phyloP scores from a whole-genome alignment of 2,329 filamentous ascomycete species.

The Aspergillus quadrilineatus region DNA sequence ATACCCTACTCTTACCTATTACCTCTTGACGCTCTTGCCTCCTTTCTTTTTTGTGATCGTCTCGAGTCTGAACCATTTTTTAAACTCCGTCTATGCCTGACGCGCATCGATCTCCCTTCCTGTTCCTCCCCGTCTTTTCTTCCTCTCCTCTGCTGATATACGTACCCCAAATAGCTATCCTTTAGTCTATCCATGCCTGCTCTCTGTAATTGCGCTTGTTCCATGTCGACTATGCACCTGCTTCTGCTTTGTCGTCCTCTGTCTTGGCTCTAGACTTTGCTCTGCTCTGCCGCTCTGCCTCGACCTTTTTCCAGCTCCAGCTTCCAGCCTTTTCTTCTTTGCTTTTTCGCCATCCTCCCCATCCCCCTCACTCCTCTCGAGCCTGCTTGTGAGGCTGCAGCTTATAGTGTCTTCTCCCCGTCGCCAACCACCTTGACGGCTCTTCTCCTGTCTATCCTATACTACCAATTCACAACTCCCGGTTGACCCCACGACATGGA shows the following conservation, averaged over 20 bases:
- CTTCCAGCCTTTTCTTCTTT: slow-evolving; percentile 12
- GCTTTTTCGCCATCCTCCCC: slow-evolving; percentile 12
- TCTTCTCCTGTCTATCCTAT: background rate
- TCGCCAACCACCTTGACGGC: slow-evolving; percentile 28
- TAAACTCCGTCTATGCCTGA: slow-evolving; percentile 27
- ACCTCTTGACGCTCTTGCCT: background rate
- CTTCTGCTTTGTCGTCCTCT: slow-evolving; percentile 30
- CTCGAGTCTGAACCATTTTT: slow-evolving; percentile 16
- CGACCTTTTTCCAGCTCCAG: background rate
- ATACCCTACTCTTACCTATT: background rate
- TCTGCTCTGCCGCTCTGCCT: background rate
- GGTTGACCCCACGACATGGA: slow-evolving; percentile 40
- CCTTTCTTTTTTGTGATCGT: slow-evolving; percentile 19
- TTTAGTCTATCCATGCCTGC: slow-evolving; percentile 19
- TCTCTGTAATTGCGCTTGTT: slow-evolving; percentile 16
- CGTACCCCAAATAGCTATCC: slow-evolving; percentile 8
- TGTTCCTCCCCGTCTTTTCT: slow-evolving; percentile 5
- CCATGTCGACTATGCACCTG: slow-evolving; percentile 17
- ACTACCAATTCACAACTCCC: background rate
- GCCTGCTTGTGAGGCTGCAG: slow-evolving; percentile 8
- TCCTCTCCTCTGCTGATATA: slow-evolving; percentile 12
- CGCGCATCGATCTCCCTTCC: slow-evolving; percentile 18
- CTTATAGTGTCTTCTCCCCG: slow-evolving; percentile 4
- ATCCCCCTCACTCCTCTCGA: slow-evolving; percentile 9
- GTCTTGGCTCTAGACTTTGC: slow-evolving; percentile 42